phyloP scores from a whole-genome alignment of 2,329 filamentous ascomycete species.

The Eutypa lata region DNA sequence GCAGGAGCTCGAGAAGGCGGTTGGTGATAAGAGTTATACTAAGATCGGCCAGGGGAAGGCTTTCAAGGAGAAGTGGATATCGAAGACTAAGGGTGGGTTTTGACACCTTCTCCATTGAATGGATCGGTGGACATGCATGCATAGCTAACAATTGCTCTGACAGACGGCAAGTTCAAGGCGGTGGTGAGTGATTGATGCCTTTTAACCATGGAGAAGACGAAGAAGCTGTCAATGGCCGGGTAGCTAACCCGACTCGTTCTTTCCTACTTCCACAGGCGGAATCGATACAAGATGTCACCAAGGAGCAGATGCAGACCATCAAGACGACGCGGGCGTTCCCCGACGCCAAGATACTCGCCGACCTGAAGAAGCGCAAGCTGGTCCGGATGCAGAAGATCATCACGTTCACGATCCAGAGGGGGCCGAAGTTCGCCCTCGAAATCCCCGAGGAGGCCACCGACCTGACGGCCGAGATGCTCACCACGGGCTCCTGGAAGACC shows the following conservation, averaged over 20 bases:
- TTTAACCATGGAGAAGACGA: not conserved
- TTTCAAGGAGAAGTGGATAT: conserved; percentile 76
- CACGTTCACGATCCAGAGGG: conserved; percentile 80
- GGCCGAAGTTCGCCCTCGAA: conserved; percentile 81
- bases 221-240: not conserved
- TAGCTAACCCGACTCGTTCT: not conserved
- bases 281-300: conserved; percentile 75
- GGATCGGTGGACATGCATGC: no score
- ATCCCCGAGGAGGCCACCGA: conserved; percentile 93
- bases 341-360: conserved; percentile 73
- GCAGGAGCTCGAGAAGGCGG: conserved; percentile 63
- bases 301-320: conserved; percentile 71
- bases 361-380: conserved; percentile 90
- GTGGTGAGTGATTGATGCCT: not conserved
- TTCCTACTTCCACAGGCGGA: conserved; percentile 47
- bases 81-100: conserved; percentile 53
- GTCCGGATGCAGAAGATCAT: conserved; percentile 81
- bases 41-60: conserved; percentile 93
- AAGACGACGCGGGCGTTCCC: conserved; percentile 64
- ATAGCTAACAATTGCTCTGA: conserved; percentile 37
- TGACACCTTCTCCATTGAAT: not conserved
- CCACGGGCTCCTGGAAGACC: conserved; percentile 85
- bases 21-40: conserved; percentile 70
- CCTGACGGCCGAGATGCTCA: conserved; percentile 88
- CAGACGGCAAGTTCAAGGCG: conserved; percentile 40